Percentiles rank a stretch among this genome's conserved stretches.
phyloP scores from a whole-genome alignment of 164 flowering plant genomes.

The Cinnamomum micranthum region DNA sequence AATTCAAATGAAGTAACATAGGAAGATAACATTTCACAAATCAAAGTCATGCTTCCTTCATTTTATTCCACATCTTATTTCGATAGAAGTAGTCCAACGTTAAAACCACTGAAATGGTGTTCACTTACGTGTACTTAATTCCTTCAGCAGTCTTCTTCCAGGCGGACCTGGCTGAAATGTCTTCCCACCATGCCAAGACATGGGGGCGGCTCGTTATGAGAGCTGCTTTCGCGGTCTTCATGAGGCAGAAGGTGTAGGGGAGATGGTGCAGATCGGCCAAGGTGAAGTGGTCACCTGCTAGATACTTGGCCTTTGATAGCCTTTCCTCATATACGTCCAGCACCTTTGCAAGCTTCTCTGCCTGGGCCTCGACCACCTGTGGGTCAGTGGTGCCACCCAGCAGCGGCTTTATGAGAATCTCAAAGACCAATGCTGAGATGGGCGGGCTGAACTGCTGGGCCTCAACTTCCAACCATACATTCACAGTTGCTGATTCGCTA shows the following conservation, averaged over 20 bases:
- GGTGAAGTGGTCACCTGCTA: constrained; percentile 12
- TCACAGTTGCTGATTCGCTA: constrained; percentile 13
- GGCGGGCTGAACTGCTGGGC: constrained; percentile 7
- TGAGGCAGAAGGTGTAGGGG: constrained; percentile 16
- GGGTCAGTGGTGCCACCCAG: constrained; percentile 4
- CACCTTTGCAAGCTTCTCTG: constrained; percentile 13
- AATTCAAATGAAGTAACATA: background rate
- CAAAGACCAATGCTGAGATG: constrained; percentile 9
- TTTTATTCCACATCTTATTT: background rate
- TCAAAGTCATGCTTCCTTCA: too few species aligned
- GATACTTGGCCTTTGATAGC: constrained; percentile 14
- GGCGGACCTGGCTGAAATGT: constrained; percentile 45
- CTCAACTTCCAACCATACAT: constrained; percentile 14
- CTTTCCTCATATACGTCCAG: constrained; percentile 15
- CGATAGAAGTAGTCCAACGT: background rate
- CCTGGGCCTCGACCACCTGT: background rate
- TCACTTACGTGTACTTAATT: background rate
- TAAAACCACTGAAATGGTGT: background rate
- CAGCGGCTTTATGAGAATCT: background rate
- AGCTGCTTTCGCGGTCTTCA: constrained; percentile 36
- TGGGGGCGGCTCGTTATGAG: constrained; percentile 34
- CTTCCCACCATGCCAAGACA: constrained; percentile 67
- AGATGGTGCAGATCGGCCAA: constrained; percentile 9
- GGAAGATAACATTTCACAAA: background rate
- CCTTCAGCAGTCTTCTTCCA: constrained; percentile 25